phyloP scores from a whole-genome alignment of 768 basidiomycete species.

The Lentinula lateritia region DNA sequence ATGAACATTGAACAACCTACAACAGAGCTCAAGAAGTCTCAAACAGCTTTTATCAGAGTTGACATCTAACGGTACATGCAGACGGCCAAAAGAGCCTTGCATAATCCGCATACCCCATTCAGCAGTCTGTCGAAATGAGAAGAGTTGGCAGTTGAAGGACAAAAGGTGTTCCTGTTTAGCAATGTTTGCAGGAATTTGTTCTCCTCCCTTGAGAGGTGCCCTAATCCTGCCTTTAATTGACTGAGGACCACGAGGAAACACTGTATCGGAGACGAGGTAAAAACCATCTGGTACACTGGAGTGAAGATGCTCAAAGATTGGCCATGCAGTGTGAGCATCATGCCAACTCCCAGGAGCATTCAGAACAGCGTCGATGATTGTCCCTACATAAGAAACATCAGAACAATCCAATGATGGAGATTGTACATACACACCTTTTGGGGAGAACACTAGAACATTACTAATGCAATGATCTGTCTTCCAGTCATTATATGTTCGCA shows the following conservation, averaged over 20 bases:
- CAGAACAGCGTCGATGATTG: constrained; percentile 17
- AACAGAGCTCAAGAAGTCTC: too few relatives aligned
- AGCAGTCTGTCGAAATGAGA: too few relatives aligned
- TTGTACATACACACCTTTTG: constrained; percentile 6
- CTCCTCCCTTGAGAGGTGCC: too few relatives aligned
- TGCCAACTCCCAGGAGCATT: constrained; percentile 33
- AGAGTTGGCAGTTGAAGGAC: too few relatives aligned
- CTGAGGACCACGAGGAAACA: constrained; percentile 16
- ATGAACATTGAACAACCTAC: too few relatives aligned
- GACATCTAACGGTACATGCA: too few relatives aligned
- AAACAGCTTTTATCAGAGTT: too few relatives aligned
- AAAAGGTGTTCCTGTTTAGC: neutral
- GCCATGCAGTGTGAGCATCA: constrained; percentile 22
- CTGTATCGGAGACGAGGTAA: constrained; percentile 27
- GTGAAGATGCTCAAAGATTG: constrained; percentile 19
- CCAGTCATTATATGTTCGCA: constrained; percentile 7
- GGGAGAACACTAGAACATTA: constrained; percentile 19
- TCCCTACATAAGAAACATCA: constrained; percentile 12
- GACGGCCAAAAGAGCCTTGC: too few relatives aligned
- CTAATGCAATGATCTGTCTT: constrained; percentile 17
- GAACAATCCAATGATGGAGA: neutral
- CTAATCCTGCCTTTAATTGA: too few relatives aligned
- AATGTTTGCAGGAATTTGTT: too few relatives aligned
- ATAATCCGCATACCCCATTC: too few relatives aligned
- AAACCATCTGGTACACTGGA: constrained; percentile 19